These are phyloP conservation scores for Friedmanniomyces simplex DNA, from an alignment of 495 filamentous ascomycete species.

Conservation along the genomic window DNA sequence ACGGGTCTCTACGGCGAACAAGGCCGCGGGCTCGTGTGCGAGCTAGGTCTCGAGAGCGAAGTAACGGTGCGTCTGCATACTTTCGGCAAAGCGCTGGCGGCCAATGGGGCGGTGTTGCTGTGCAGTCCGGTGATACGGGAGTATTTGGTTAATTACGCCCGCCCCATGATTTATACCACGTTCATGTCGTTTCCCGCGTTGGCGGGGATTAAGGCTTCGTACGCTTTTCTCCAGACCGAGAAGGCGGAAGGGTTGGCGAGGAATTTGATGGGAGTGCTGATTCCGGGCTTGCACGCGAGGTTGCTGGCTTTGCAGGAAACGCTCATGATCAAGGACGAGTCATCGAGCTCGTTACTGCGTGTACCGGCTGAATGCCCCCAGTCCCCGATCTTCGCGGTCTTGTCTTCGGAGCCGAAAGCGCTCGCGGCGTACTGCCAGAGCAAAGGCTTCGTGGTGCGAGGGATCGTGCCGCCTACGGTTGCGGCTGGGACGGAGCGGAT, in stretches of 20 bases:
- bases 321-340: slow-evolving; percentile 5
- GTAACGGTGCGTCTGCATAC: slow-evolving; percentile 63
- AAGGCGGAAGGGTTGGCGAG: slow-evolving; percentile 25
- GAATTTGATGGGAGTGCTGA: not conserved
- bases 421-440: slow-evolving; percentile 44
- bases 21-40: slow-evolving; percentile 58
- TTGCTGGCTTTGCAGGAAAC: slow-evolving; percentile 3
- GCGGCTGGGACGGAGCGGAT: slow-evolving; percentile 41
- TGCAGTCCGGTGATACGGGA: slow-evolving; percentile 39
- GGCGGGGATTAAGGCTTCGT: slow-evolving; percentile 39
- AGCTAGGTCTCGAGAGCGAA: slow-evolving; percentile 52
- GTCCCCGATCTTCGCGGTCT: slow-evolving; percentile 36
- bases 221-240: slow-evolving; percentile 39
- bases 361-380: slow-evolving; percentile 33
- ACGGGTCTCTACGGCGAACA: slow-evolving; percentile 54
- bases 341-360: not conserved
- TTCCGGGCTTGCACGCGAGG: not conserved
- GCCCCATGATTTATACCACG: slow-evolving; percentile 52
- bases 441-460: slow-evolving; percentile 41
- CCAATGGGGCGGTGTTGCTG: slow-evolving; percentile 44
- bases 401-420: slow-evolving; percentile 35
- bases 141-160: slow-evolving; percentile 56
- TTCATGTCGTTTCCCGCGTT: slow-evolving; percentile 45
- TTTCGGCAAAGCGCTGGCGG: slow-evolving; percentile 67
- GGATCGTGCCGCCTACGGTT: slow-evolving; percentile 49